Evolutionary conservation across 1,284 basidiomycete genomes (phyloP), one percentile per base, ranked within the genome.

Genomic region (Athelia sp.): DNA sequence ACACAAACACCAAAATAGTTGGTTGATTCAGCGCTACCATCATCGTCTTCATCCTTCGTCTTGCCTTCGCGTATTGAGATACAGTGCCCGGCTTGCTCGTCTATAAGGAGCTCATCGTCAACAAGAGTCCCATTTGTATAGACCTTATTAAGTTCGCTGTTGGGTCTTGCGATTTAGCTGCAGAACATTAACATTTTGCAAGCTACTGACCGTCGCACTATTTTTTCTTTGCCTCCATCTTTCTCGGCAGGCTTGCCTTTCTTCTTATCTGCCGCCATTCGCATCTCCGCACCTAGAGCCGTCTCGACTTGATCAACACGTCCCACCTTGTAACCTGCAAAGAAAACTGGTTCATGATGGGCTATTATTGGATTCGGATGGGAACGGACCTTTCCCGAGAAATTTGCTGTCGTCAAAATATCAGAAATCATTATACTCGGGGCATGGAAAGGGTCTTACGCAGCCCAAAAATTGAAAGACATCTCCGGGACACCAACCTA

Each of bases 241-340:
- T 77, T 58, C 67, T 65, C 68, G 19, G 69, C 72, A 14, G 62
- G 61, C 60, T 82, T 84, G 1, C 76, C 75, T 58, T 77, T 79
- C 15, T 72, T 71, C 65, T 87, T 89, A 46, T 90, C 78, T 6
- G 83, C 84, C 8, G 85, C 85, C 51, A 88, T 60, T 14, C 87
- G 81, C 87, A 90, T 90, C 63, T 90, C 87, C 6, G 87, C 87
- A 3, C 87, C 87, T 14, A 90, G 76, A 2, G 87, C 94, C 0
- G 97, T 99, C 70, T 99, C 97, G 2, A 87, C 85, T 69, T 99
- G 97, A 62, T 98, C 96, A 10, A 99, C 97, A 14, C 93, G 84
- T 15, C 97, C 97, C 50, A 99, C 93, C 70, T 98, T 98, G 73
- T 97, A 93, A 0, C 95, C 94, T 76, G 68, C 62, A 70, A 2